Conservation (phyloP, 306 rosid genomes). For the Acacia confusa region DNA sequence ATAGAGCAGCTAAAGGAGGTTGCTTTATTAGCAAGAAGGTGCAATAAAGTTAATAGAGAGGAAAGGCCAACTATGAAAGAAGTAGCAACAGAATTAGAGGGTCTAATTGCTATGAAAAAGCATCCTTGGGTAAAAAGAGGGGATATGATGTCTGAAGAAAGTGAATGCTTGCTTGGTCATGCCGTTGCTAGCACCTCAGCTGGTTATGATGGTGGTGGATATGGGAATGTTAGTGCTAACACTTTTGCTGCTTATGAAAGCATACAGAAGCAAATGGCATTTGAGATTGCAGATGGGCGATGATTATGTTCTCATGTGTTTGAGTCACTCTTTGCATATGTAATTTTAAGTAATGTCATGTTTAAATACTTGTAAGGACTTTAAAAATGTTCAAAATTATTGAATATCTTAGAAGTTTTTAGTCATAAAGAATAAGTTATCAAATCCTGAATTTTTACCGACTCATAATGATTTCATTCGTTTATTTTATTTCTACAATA, state of each 20-base stretch:
- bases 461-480: too few species aligned
- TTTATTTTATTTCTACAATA: too few species aligned
- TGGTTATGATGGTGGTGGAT: neutral
- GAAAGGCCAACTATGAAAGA: slow-evolving; percentile 44
- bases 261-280: neutral
- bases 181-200: neutral
- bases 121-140: neutral
- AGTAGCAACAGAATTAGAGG: slow-evolving; percentile 42
- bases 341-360: neutral
- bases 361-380: neutral
- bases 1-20: slow-evolving; percentile 34
- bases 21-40: slow-evolving; percentile 32
- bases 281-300: neutral
- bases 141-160: neutral
- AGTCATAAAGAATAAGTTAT: too few species aligned
- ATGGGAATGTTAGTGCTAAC: neutral
- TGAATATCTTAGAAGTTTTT: neutral
- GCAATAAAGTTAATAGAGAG: slow-evolving; percentile 35
- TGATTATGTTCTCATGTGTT: neutral
- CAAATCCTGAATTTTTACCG: neutral
- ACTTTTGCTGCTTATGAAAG: neutral
- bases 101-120: slow-evolving; percentile 25
- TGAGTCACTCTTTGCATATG: neutral
- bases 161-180: neutral
- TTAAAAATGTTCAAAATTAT: neutral